Conservation (phyloP, 768 basidiomycete genomes). For the Boletellus ananiceps region DNA sequence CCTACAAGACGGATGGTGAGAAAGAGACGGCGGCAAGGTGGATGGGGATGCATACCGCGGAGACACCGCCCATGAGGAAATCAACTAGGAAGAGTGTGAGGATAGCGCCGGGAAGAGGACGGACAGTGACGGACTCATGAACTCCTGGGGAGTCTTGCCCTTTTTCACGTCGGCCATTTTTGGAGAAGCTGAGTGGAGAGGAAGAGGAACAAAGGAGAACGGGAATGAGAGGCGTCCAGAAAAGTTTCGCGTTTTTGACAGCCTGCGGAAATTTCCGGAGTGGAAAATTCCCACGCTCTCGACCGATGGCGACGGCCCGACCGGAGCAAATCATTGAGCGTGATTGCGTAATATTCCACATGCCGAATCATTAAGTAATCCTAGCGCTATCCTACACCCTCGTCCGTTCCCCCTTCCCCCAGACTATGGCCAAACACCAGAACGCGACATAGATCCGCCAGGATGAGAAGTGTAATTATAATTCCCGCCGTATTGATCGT, state of each 20-base stretch:
- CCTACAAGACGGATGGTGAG: constrained; percentile 45
- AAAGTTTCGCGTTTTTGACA: constrained; percentile 47
- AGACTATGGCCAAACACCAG: constrained; percentile 28
- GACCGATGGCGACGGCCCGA: constrained; percentile 10
- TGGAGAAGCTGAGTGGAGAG: constrained; percentile 44
- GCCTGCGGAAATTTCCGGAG: constrained; percentile 31
- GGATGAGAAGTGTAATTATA: constrained; percentile 18
- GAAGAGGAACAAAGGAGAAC: constrained; percentile 35
- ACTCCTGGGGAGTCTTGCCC: constrained; percentile 88
- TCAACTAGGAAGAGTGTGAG: constrained; percentile 52
- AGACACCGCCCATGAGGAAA: constrained; percentile 96
- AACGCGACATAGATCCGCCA: constrained; percentile 21
- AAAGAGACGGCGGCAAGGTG: neutral
- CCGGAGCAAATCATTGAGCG: neutral
- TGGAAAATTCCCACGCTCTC: constrained; percentile 25
- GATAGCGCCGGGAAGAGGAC: neutral
- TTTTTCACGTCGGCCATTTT: constrained; percentile 84
- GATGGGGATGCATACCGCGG: constrained; percentile 56
- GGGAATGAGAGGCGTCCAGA: constrained; percentile 41
- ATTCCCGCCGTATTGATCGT: constrained; percentile 23
- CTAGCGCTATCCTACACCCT: constrained; percentile 14
- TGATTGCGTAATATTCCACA: neutral
- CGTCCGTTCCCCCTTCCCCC: constrained; percentile 1
- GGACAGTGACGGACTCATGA: constrained; percentile 53
- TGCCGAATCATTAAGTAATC: constrained; percentile 3